A percentile compares a stretch with the other conserved stretches of the same genome.
These are phyloP conservation scores for Zygosaccharomyces siamensis DNA, from an alignment of 805 yeast species.

Conservation along the genomic window DNA sequence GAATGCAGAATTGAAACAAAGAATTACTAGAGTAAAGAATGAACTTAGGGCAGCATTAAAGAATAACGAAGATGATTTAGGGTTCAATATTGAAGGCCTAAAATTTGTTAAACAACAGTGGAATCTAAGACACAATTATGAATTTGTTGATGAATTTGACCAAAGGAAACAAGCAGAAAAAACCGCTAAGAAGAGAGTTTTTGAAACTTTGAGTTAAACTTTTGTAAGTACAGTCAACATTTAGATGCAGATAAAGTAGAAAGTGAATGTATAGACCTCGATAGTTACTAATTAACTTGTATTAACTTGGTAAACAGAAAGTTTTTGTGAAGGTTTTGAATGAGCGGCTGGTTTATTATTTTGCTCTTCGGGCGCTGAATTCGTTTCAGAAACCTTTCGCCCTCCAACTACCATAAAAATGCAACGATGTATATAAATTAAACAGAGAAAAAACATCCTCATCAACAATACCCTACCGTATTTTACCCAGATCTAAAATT, in stretches of 20 bases:
- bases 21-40: slow-evolving; percentile 56
- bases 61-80: slow-evolving; percentile 54
- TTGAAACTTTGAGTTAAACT: slow-evolving; percentile 43
- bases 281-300: neutral
- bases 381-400: no score
- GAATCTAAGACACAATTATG: slow-evolving; percentile 68
- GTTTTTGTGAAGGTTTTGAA: no score
- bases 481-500: neutral
- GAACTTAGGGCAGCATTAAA: slow-evolving; percentile 56
- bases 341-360: no score
- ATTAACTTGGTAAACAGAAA: neutral
- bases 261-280: neutral
- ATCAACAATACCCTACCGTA: neutral
- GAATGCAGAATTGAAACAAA: slow-evolving; percentile 58
- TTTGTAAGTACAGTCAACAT: neutral
- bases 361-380: no score
- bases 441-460: no score
- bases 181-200: slow-evolving; percentile 66
- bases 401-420: no score
- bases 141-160: slow-evolving; percentile 65
- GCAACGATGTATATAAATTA: no score
- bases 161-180: slow-evolving; percentile 50
- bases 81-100: slow-evolving; percentile 81
- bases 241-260: neutral
- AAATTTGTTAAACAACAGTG: slow-evolving; percentile 70